These are phyloP conservation scores for Quercus tomentella DNA, from an alignment of 331 rosid genomes.

Conservation along the genomic window DNA sequence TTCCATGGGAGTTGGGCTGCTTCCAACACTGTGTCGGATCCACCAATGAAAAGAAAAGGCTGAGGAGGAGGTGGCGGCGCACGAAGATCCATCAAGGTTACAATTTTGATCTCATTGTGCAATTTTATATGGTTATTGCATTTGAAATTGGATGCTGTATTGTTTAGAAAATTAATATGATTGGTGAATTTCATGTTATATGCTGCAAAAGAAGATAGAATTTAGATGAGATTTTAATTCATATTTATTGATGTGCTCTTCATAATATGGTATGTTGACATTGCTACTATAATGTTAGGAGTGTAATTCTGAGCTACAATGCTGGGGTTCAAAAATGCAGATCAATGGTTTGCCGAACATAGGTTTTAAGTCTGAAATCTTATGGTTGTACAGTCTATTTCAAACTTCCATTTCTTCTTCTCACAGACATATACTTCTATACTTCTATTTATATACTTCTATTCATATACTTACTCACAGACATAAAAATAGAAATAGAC, in stretches of 20 bases:
- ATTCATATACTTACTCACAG: too few species aligned
- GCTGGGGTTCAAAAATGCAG: neutral
- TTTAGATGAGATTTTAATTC: neutral
- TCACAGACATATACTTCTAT: too few species aligned
- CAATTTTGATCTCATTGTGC: constrained; percentile 4
- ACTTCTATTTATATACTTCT: too few species aligned
- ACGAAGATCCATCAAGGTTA: constrained; percentile 85
- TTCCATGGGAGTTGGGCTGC: too few species aligned
- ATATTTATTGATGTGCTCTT: neutral
- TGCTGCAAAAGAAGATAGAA: neutral
- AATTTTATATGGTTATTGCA: constrained; percentile 4
- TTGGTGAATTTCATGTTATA: neutral
- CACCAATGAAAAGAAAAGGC: constrained; percentile 11
- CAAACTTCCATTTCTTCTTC: too few species aligned
- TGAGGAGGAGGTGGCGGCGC: constrained; percentile 92
- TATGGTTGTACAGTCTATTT: neutral
- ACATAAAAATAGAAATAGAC: too few species aligned
- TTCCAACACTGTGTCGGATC: too few species aligned
- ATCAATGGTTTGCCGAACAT: neutral
- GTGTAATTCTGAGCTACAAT: too few species aligned
- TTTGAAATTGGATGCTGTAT: neutral
- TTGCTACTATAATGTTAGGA: too few species aligned
- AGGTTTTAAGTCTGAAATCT: neutral
- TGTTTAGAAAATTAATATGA: neutral
- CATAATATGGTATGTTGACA: too few species aligned